A percentile compares a stretch with the other conserved stretches of the same genome.
These are phyloP conservation scores for Xylaria acuta DNA, from an alignment of 495 filamentous ascomycete genomes.

Conservation along the genomic window DNA sequence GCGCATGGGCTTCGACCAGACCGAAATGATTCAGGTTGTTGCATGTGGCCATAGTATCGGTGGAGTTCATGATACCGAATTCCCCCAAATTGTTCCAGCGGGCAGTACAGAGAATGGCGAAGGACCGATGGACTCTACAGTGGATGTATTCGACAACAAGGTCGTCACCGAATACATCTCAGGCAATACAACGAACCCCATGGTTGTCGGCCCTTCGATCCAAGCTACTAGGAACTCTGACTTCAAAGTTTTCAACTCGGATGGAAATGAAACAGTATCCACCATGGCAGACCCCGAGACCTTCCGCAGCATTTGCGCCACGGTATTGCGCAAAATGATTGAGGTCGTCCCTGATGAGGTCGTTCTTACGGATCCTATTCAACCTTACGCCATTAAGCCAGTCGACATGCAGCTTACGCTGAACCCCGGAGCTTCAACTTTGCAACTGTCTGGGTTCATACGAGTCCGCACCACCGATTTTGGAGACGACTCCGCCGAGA, in stretches of 20 bases:
- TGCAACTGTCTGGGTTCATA: slow-evolving; percentile 51
- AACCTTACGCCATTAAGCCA: slow-evolving; percentile 66
- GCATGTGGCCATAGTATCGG: slow-evolving; percentile 70
- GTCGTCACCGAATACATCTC: slow-evolving; percentile 63
- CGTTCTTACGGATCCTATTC: slow-evolving; percentile 57
- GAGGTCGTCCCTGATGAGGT: slow-evolving; percentile 62
- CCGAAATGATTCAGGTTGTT: slow-evolving; percentile 65
- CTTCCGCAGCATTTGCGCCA: slow-evolving; percentile 56
- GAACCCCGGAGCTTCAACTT: slow-evolving; percentile 42
- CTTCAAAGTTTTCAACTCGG: slow-evolving; percentile 61
- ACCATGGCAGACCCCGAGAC: slow-evolving; percentile 50
- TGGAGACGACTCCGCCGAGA: slow-evolving; percentile 40
- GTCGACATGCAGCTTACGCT: slow-evolving; percentile 55
- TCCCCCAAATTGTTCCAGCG: slow-evolving; percentile 58
- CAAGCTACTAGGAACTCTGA: slow-evolving; percentile 56
- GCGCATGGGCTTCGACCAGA: slow-evolving; percentile 61
- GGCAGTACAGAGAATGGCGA: slow-evolving; percentile 56
- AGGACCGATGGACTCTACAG: slow-evolving; percentile 52
- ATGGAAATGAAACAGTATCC: slow-evolving; percentile 61
- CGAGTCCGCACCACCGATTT: slow-evolving; percentile 51
- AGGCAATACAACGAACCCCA: slow-evolving; percentile 58
- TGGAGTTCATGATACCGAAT: slow-evolving; percentile 62
- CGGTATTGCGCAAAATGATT: slow-evolving; percentile 65
- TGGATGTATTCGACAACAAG: slow-evolving; percentile 59
- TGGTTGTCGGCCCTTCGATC: slow-evolving; percentile 57